Percentiles rank a stretch among this genome's conserved stretches.
Evolutionary conservation across 495 filamentous ascomycete genomes (phyloP).

Genomic region (Parathielavia hyrcaniae): DNA sequence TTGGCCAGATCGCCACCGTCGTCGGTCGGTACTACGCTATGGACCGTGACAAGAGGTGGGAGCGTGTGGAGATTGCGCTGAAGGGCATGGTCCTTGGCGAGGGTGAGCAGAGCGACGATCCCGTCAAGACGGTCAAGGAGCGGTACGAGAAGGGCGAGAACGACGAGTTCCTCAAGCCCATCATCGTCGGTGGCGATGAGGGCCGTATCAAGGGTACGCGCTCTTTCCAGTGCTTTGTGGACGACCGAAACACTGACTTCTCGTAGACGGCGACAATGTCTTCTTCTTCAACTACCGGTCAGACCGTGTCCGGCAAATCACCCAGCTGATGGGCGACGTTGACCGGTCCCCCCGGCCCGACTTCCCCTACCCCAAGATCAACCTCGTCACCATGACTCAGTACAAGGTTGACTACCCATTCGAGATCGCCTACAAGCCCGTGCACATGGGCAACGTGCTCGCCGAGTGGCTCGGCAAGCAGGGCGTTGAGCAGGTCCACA

Average conservation of each 20-base stretch:
- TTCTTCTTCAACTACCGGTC: conserved; percentile 99
- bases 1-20: conserved; percentile 84
- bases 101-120: conserved; percentile 76
- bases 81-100: conserved; percentile 81
- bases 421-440: conserved; percentile 86
- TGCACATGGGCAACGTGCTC: conserved; percentile 92
- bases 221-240: neutral
- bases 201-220: conserved; percentile 69
- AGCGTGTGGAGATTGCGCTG: conserved; percentile 81
- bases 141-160: conserved; percentile 81
- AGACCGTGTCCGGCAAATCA: conserved; percentile 93
- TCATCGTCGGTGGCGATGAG: conserved; percentile 84
- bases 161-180: conserved; percentile 97
- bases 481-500: conserved; percentile 81
- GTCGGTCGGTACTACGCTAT: conserved; percentile 97
- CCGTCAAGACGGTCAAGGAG: conserved; percentile 77
- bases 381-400: conserved; percentile 95
- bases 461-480: conserved; percentile 92
- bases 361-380: conserved; percentile 91
- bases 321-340: conserved; percentile 83
- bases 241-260: conserved; percentile 16
- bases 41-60: conserved; percentile 99
- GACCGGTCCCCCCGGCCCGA: conserved; percentile 86
- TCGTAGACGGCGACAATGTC: conserved; percentile 75
- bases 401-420: conserved; percentile 96